Conservation (phyloP, 2,329 filamentous ascomycete genomes). For the Aspergillus bombycis region DNA sequence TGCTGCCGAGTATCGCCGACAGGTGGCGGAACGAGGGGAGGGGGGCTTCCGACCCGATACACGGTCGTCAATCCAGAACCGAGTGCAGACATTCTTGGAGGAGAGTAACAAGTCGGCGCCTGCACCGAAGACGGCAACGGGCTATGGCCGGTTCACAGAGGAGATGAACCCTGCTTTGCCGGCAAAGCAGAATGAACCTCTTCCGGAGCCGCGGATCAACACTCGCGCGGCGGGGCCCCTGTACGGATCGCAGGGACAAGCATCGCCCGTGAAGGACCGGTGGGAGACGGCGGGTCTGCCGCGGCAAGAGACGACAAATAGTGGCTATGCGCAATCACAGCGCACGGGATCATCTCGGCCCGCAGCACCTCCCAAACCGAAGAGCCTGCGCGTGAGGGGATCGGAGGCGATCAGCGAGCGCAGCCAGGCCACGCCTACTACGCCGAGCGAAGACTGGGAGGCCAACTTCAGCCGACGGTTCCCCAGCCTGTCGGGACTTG, state of each 20-base stretch:
- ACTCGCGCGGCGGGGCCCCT: slow-evolving; percentile 26
- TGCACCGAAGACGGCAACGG: slow-evolving; percentile 73
- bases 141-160: slow-evolving; percentile 86
- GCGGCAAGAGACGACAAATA: slow-evolving; percentile 24
- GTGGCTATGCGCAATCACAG: slow-evolving; percentile 27
- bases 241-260: slow-evolving; percentile 19
- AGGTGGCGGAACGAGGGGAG: slow-evolving; percentile 66
- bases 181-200: slow-evolving; percentile 40
- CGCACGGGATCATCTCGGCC: slow-evolving; percentile 48
- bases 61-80: slow-evolving; percentile 83
- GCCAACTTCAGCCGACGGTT: slow-evolving; percentile 80
- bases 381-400: slow-evolving; percentile 57
- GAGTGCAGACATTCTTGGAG: slow-evolving; percentile 79
- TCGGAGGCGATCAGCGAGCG: slow-evolving; percentile 28
- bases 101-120: slow-evolving; percentile 70
- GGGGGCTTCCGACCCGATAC: slow-evolving; percentile 54
- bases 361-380: slow-evolving; percentile 63
- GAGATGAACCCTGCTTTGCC: slow-evolving; percentile 38
- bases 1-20: slow-evolving; percentile 82
- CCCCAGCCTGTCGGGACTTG: slow-evolving; percentile 80
- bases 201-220: slow-evolving; percentile 23
- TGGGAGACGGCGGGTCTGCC: slow-evolving; percentile 18
- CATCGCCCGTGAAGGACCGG: slow-evolving; percentile 16
- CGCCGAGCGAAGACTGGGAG: slow-evolving; percentile 62
- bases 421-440: slow-evolving; percentile 24